These are phyloP conservation scores for Tilletia horrida DNA, from an alignment of 1,284 basidiomycete genomes.

Conservation along the genomic window DNA sequence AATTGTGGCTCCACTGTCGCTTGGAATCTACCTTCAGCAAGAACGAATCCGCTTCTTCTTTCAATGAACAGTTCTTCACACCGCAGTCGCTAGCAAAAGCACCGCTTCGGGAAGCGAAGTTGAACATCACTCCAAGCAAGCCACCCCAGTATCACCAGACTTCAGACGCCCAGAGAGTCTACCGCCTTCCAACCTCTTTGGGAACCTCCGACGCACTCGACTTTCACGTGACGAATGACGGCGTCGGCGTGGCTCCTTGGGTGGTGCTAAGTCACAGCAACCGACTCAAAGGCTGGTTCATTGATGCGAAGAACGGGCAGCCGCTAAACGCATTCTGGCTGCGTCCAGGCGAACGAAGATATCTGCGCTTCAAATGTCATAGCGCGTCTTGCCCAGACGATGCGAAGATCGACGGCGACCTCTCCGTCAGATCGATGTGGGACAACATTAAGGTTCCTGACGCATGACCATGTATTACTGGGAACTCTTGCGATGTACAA, in stretches of 20 bases:
- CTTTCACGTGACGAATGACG: not conserved
- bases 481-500: too few relatives aligned
- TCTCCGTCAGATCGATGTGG: not conserved
- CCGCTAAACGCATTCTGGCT: slow-evolving; percentile 30
- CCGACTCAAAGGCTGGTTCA: slow-evolving; percentile 7
- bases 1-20: too few relatives aligned
- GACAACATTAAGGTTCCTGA: not conserved
- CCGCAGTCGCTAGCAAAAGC: not conserved
- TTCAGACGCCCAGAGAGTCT: not conserved
- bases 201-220: not conserved
- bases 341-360: slow-evolving; percentile 18
- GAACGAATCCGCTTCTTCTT: too few relatives aligned
- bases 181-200: too few relatives aligned
- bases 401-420: not conserved
- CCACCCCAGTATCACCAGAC: not conserved
- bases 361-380: slow-evolving; percentile 10
- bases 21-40: too few relatives aligned
- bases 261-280: slow-evolving; percentile 11
- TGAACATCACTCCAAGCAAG: not conserved
- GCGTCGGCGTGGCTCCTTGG: slow-evolving; percentile 9
- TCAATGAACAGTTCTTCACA: slow-evolving; percentile 11
- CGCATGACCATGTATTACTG: not conserved
- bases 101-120: not conserved
- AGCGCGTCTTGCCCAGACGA: not conserved
- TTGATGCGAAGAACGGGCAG: not conserved